Base-by-base conservation (phyloP, 2,329 filamentous ascomycete genomes). In the Cordyceps javanica region DNA sequence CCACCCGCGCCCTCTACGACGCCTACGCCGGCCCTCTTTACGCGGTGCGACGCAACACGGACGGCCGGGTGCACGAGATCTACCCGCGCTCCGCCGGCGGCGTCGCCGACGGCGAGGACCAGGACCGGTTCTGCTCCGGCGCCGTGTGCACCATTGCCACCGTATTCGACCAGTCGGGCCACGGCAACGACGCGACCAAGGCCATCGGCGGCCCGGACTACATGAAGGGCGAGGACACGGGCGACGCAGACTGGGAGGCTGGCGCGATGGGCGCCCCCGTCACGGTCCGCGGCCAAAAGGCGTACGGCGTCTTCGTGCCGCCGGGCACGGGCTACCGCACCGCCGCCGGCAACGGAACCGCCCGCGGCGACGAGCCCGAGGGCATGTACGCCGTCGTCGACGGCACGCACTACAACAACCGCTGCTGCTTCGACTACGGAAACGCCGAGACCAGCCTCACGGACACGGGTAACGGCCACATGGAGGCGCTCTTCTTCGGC, bases 401-500 rank as follows among this genome's bases (percentile, higher is more conserved):
- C 61, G 82, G 82, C 0, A 82, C 79, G 0, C 82, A 85, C 64
- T 85, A 79, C 73, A 85, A 84, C 62, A 72, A 67, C 26, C 75
- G 59, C 6, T 85, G 82, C 71, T 85, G 75, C 66, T 82, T 81
- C 63, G 79, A 82, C 67, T 82, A 82, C 53, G 80, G 80, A 50
- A 82, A 82, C 53, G 80, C 79, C 48, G 81, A 83, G 70, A 75
- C 73, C 5, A 82, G 62, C 67, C 77, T 66, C 58, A 60, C 3
- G 2, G 80, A 83, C 60, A 80, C 82, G 0, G 85, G 84, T 2
- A 78, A 80, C 56, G 85, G 82, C 19, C 83, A 87, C 64, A 88
- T 88, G 85, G 85, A 88, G 66, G 82, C 85, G 57, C 82, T 88
- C 59, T 88, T 87, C 75, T 87, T 77, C 63, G 85, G 85, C 1